A percentile compares a stretch with the other conserved stretches of the same genome.
These are phyloP conservation scores for Fomitopsis pulvina DNA, from an alignment of 768 basidiomycete species.

Conservation along the genomic window DNA sequence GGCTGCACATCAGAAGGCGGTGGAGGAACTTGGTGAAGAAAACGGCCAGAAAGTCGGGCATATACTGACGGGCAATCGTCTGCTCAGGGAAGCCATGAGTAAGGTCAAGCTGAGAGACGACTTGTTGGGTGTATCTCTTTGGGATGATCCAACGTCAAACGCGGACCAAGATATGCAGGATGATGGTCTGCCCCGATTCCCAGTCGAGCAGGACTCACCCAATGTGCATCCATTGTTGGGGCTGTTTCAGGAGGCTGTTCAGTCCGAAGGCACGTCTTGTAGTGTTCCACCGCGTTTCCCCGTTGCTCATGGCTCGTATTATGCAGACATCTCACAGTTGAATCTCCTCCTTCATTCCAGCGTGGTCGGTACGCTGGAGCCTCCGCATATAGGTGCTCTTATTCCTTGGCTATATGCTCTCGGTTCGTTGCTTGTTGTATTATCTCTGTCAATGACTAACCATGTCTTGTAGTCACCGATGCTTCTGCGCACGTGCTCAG, in stretches of 20 bases:
- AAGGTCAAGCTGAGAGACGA: conserved; percentile 10
- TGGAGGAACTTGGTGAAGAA: conserved; percentile 22
- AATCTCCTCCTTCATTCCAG: conserved; percentile 29
- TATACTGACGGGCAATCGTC: conserved; percentile 20
- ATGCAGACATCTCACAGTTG: conserved; percentile 23
- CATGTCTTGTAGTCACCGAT: conserved; percentile 24
- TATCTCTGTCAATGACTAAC: conserved; percentile 14
- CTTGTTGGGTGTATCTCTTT: conserved; percentile 24
- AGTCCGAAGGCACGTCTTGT: too few relatives aligned
- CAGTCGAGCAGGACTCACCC: conserved; percentile 3
- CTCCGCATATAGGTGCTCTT: conserved; percentile 23
- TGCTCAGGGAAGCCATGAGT: conserved; percentile 11
- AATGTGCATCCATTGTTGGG: conserved; percentile 20
- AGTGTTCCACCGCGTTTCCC: too few relatives aligned
- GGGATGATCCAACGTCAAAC: conserved; percentile 20
- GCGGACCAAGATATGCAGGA: conserved; percentile 14
- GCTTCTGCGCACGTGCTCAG: conserved; percentile 14
- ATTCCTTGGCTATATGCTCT: conserved; percentile 36
- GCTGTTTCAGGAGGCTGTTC: conserved; percentile 26
- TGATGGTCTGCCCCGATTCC: conserved; percentile 6
- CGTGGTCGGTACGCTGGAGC: conserved; percentile 19
- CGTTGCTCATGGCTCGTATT: too few relatives aligned
- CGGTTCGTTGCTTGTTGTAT: conserved; percentile 33
- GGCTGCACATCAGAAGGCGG: conserved; percentile 8
- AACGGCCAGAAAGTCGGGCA: conserved; percentile 25